Base-by-base conservation (phyloP, 768 basidiomycete species). In the Mrakia gelida region DNA sequence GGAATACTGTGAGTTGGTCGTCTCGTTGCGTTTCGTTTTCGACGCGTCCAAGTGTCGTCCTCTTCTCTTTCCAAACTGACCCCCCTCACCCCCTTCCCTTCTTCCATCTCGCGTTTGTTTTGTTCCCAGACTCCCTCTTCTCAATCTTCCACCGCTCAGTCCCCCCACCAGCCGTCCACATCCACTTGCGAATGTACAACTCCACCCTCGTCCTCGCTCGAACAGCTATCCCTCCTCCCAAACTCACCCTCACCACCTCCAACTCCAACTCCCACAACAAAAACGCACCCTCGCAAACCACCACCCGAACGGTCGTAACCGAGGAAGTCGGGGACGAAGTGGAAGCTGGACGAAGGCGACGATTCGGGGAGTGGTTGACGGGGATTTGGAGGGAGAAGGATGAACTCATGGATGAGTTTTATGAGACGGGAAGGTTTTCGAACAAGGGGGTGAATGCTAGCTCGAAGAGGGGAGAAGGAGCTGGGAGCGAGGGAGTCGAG, bases 361-460 rank as follows among this genome's bases (percentile, higher is more conserved):
- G 67, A 34, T 99, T 99, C 82, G 94, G 95, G 80, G 67, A 84
- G 18, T 99, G 97, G 97, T 85, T 98, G 74, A 85, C 91, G 80
- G 86, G 88, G 61, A 82, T 92, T 75, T 99, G 96, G 95, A 84
- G 85, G 59, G 90, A 91, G 82, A 98, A 99, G 85, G 97, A 99
- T 84, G 85, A 85, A 68, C 86, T 89, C 73, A 89, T 98, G 83
- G 88, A 88, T n/a, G 84, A 82, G 68, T 96, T 91, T 83, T 87
- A 89, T 73, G 85, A 88, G 65, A 86, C 85, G 0, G 88, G 88
- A 10, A 84, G 86, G 5, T 89, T 91, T 75, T 85, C 49, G 70
- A 70, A 8, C 75, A 78, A 61, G 79, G 80, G 3, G 73, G 54
- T 56, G n/a, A n/a, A n/a, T n/a, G n/a, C n/a, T n/a, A n/a, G 16